Conservation (phyloP, 164 flowering plant species). For the Berberis vulgaris region DNA sequence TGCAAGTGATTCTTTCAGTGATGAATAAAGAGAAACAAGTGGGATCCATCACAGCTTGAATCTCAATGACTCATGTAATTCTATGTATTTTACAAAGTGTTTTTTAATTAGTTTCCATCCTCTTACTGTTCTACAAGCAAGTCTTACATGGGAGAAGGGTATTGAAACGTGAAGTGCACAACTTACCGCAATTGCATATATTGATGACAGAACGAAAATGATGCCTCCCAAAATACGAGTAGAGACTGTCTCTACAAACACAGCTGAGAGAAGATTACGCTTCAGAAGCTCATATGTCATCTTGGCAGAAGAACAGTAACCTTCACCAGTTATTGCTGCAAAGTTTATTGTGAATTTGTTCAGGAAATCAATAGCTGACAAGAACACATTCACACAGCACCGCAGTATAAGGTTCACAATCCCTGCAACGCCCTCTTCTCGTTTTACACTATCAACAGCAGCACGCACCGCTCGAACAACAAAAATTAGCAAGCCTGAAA, state of each 20-base stretch:
- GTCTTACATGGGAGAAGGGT: background rate
- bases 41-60: too few species aligned
- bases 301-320: constrained; percentile 69
- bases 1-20: too few species aligned
- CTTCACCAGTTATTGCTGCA: constrained; percentile 81
- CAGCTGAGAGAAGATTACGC: constrained; percentile 78
- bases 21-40: too few species aligned
- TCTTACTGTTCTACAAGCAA: too few species aligned
- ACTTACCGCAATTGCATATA: constrained; percentile 29
- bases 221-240: constrained; percentile 61
- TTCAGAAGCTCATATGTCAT: constrained; percentile 78
- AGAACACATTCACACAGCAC: constrained; percentile 50
- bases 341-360: constrained; percentile 84
- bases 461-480: constrained; percentile 60
- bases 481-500: constrained; percentile 60
- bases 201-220: constrained; percentile 53
- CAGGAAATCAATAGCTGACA: constrained; percentile 62
- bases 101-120: too few species aligned
- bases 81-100: too few species aligned
- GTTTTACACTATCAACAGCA: constrained; percentile 60
- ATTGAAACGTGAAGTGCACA: background rate
- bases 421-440: constrained; percentile 45
- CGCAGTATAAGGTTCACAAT: constrained; percentile 49
- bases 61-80: too few species aligned
- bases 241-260: constrained; percentile 74